These are phyloP conservation scores for Pleurotus djamor DNA, from an alignment of 768 basidiomycete genomes.

Conservation along the genomic window DNA sequence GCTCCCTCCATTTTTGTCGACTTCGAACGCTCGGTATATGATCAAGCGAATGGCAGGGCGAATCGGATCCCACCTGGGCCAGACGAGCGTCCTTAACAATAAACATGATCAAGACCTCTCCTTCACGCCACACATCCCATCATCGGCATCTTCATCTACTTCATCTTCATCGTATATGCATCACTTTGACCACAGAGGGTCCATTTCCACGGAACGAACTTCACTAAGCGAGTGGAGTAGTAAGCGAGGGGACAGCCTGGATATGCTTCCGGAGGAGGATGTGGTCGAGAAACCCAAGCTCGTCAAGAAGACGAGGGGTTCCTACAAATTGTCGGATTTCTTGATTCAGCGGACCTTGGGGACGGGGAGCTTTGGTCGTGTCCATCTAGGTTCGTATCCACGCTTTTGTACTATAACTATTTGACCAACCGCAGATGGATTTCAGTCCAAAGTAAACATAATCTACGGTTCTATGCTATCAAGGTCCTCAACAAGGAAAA, in stretches of 20 bases:
- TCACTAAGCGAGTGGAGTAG: constrained; percentile 44
- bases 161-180: not conserved
- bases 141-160: not conserved
- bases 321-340: constrained; percentile 75
- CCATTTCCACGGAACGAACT: constrained; percentile 68
- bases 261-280: constrained; percentile 27
- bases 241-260: constrained; percentile 33
- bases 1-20: not conserved
- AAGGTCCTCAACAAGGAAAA: constrained; percentile 94
- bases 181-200: constrained; percentile 57
- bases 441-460: constrained; percentile 87
- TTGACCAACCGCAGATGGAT: constrained; percentile 6
- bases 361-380: constrained; percentile 97
- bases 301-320: constrained; percentile 53
- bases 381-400: constrained; percentile 68
- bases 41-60: constrained; percentile 6
- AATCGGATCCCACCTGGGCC: constrained; percentile 6
- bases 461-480: constrained; percentile 94
- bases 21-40: not conserved
- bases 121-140: constrained; percentile 3
- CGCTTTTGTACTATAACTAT: constrained; percentile 8
- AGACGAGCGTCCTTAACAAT: not conserved
- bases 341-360: constrained; percentile 82
- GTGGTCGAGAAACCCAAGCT: constrained; percentile 22
- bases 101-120: not conserved